phyloP scores from a whole-genome alignment of 1,284 basidiomycete genomes.

The Microbotryum violaceum region DNA sequence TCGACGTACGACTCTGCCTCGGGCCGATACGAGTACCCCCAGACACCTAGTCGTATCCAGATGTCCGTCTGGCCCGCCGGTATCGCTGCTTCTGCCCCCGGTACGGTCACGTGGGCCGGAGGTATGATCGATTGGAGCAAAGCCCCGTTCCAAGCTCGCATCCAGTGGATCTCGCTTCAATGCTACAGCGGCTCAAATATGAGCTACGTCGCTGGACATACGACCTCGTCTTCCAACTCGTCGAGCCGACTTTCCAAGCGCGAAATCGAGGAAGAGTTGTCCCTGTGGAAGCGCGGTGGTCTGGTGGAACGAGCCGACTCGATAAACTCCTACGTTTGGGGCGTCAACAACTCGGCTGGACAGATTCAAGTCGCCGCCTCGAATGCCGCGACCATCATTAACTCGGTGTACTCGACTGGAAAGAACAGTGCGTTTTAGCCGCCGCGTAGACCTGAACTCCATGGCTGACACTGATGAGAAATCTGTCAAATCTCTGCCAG shows the following conservation, averaged over 20 bases:
- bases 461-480: too few species aligned
- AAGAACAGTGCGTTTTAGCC: constrained; percentile 21
- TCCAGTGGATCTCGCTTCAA: constrained; percentile 25
- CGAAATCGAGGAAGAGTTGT: neutral
- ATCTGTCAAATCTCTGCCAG: neutral
- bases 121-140: constrained; percentile 29
- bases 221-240: neutral
- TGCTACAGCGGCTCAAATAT: constrained; percentile 22
- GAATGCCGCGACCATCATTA: constrained; percentile 24
- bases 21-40: constrained; percentile 16
- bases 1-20: constrained; percentile 3
- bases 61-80: constrained; percentile 32
- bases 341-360: constrained; percentile 26
- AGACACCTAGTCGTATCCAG: constrained; percentile 27
- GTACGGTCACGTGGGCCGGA: constrained; percentile 29
- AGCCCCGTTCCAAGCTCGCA: constrained; percentile 9
- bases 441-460: neutral
- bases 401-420: constrained; percentile 25
- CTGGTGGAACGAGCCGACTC: constrained; percentile 16
- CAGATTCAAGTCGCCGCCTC: constrained; percentile 20
- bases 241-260: neutral
- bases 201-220: constrained; percentile 11
- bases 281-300: neutral
- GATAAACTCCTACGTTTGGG: constrained; percentile 23
- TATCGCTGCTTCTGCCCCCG: neutral